Evolutionary conservation across 768 basidiomycete species (phyloP), one percentile per base, ranked within the genome.

Genomic region (Mycena polygramma): DNA sequence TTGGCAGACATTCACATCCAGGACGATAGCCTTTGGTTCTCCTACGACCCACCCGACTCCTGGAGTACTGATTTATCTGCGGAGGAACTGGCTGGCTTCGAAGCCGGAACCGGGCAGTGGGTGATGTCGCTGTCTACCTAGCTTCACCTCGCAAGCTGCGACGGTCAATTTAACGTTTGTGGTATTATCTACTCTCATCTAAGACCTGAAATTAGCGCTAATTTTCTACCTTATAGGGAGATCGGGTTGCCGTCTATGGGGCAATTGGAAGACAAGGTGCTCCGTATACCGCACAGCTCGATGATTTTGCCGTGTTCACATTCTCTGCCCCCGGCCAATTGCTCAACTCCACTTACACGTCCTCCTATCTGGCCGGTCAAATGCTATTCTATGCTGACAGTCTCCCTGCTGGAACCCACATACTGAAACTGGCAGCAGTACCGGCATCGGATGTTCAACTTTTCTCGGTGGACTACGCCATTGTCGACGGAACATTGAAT

Each of bases 161-260:
- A 57, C 37, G 22, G 63, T 30, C 1, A 52, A 20, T 6, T 49
- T 70, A 0, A n/a, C 39, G 2, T 65, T 70, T 57, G 22, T n/a
- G 37, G 68, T 69, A 45, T 36, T 36, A 15, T 19, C 30, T 30
- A n/a, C n/a, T n/a, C n/a, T n/a, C n/a, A n/a, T n/a, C n/a, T n/a
- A n/a, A n/a, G n/a, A n/a, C n/a, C n/a, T n/a, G n/a, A n/a, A n/a
- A n/a, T n/a, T n/a, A n/a, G n/a, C n/a, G n/a, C n/a, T n/a, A n/a
- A n/a, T n/a, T n/a, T n/a, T n/a, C n/a, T n/a, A n/a, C n/a, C n/a
- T n/a, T 39, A 13, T 39, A 69, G 61, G 68, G 68, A n/a, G 68
- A 69, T 15, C 51, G 68, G 19, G 68, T 69, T 6, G 68, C 62
- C 2, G n/a, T 69, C 5, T 69, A 69, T 26, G 68, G 68, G 0